These are phyloP conservation scores for Gymnopilus dilepis DNA, from an alignment of 768 basidiomycete genomes.

Conservation along the genomic window DNA sequence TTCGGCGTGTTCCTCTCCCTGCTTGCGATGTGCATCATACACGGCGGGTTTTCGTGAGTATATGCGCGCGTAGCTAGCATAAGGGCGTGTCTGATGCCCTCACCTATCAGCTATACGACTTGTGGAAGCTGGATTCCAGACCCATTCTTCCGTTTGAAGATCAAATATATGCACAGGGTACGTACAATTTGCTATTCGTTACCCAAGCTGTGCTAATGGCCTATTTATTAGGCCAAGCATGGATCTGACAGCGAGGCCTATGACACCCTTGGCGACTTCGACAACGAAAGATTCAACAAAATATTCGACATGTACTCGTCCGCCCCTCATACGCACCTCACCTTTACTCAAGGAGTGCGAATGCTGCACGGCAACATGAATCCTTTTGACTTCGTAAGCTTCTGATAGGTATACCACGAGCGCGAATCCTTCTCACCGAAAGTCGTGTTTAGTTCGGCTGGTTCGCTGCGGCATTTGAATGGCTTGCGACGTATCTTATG, in stretches of 20 bases:
- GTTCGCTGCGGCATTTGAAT: conserved; percentile 45
- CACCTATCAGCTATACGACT: conserved; percentile 33
- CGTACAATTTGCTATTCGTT: conserved; percentile 14
- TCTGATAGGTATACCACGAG: background rate
- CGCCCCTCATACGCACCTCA: conserved; percentile 45
- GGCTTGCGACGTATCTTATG: conserved; percentile 45
- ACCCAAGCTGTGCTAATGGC: background rate
- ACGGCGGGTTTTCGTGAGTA: conserved; percentile 48
- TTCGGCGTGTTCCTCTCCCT: conserved; percentile 42
- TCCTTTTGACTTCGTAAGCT: conserved; percentile 41
- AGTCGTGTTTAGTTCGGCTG: conserved; percentile 47
- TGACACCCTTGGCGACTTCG: conserved; percentile 45
- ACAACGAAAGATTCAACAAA: conserved; percentile 42
- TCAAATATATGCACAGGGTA: conserved; percentile 45
- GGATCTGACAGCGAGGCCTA: conserved; percentile 47
- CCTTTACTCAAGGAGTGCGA: conserved; percentile 40
- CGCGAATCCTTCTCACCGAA: background rate
- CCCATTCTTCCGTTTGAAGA: conserved; percentile 47
- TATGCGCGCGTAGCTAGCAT: no score
- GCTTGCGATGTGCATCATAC: conserved; percentile 43
- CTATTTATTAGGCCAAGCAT: conserved; percentile 40
- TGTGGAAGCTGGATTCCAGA: conserved; percentile 44
- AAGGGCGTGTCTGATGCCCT: no score
- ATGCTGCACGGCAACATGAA: conserved; percentile 50
- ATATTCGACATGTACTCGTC: conserved; percentile 47